phyloP scores from a whole-genome alignment of 2,329 filamentous ascomycete species.

The Cladosporium sp. region DNA sequence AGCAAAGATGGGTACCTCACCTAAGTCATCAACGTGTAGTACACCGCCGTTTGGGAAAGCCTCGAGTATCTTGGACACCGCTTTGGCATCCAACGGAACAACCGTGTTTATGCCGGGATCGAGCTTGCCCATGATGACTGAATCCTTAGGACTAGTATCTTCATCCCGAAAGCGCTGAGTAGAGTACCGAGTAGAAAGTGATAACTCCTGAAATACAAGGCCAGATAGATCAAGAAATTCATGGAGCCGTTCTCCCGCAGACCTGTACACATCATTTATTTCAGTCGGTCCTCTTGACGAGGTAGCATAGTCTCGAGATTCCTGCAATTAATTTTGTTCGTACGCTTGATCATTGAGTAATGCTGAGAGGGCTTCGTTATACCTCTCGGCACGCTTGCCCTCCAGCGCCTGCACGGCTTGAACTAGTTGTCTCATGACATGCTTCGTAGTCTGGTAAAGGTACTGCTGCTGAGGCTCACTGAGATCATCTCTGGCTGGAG shows the following conservation, averaged over 20 bases:
- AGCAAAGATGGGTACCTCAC: background rate
- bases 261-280: background rate
- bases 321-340: background rate
- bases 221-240: background rate
- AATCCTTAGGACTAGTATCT: background rate
- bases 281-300: background rate
- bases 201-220: background rate
- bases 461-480: background rate
- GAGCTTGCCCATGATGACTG: background rate
- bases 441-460: background rate
- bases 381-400: background rate
- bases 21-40: background rate
- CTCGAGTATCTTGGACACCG: background rate
- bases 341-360: background rate
- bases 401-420: slow-evolving; percentile 10
- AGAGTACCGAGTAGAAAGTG: background rate
- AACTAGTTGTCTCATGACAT: slow-evolving; percentile 5
- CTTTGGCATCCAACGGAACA: background rate
- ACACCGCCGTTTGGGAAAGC: background rate
- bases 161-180: background rate
- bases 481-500: background rate
- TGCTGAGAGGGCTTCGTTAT: background rate
- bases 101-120: background rate
- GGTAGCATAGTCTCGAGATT: background rate
- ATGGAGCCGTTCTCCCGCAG: background rate